A percentile compares a stretch with the other conserved stretches of the same genome.
Evolutionary conservation across 768 basidiomycete genomes (phyloP).

Genomic region (Tricholoma furcatifolium): DNA sequence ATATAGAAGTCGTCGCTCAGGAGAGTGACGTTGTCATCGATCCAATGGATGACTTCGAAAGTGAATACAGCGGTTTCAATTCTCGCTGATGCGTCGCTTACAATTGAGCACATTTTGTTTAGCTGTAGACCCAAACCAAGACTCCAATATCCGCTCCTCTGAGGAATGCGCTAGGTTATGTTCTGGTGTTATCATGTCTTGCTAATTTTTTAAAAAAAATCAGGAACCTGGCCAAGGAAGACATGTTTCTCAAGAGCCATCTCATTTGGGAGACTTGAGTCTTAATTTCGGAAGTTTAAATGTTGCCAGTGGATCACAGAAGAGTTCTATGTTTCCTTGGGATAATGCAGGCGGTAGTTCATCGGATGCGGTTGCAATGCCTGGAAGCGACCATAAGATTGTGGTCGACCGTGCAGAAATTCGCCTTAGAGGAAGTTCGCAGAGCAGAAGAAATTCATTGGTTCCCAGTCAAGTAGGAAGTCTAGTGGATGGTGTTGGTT

Average conservation of each 20-base stretch:
- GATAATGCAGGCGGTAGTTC: conserved; percentile 72
- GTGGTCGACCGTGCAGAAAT: conserved; percentile 54
- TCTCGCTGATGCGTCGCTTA: no score
- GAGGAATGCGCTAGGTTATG: conserved; percentile 40
- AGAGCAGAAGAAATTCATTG: conserved; percentile 57
- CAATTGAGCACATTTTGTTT: no score
- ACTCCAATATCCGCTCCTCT: conserved; percentile 46
- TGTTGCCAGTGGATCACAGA: conserved; percentile 52
- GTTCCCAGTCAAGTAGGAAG: conserved; percentile 47
- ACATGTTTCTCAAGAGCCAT: conserved; percentile 57
- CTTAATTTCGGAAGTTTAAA: conserved; percentile 39
- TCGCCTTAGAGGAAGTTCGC: conserved; percentile 50
- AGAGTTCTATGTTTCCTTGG: conserved; percentile 79
- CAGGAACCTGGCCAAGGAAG: conserved; percentile 89
- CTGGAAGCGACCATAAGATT: conserved; percentile 40
- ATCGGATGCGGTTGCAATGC: conserved; percentile 44
- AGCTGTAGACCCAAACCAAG: not conserved
- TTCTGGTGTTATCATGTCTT: not conserved
- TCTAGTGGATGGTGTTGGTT: conserved; percentile 34
- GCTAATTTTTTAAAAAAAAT: not conserved
- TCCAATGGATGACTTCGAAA: not conserved
- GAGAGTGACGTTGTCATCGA: conserved; percentile 1
- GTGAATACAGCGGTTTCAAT: not conserved
- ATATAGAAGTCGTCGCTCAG: not conserved
- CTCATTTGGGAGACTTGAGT: conserved; percentile 49